These are phyloP conservation scores for Raphanus hybrid DNA, from an alignment of 441 rosid species.

Conservation along the genomic window DNA sequence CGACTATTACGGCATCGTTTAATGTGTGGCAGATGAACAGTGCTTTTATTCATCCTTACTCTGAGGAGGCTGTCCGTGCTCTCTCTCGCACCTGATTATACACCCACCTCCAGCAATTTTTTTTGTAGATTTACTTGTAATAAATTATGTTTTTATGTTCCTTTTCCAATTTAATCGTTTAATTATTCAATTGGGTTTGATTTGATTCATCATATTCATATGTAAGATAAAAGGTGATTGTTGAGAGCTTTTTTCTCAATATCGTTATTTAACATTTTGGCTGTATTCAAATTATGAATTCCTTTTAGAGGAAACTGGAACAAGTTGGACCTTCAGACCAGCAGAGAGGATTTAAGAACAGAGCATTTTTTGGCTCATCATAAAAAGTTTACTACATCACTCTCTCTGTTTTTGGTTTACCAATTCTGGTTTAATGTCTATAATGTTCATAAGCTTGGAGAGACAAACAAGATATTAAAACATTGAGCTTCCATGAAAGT, in stretches of 20 bases:
- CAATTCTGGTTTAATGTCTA: conserved; percentile 1
- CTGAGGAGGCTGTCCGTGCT: conserved; percentile 28
- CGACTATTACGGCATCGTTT: conserved; percentile 61
- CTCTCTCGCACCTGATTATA: conserved; percentile 32
- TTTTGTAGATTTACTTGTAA: conserved; percentile 15
- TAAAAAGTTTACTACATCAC: conserved; percentile 6
- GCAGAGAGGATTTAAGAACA: neutral
- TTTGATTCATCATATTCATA: conserved; percentile 10
- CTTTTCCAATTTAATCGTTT: conserved; percentile 15
- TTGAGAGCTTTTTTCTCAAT: neutral
- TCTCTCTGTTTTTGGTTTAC: conserved; percentile 14
- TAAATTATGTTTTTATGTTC: neutral
- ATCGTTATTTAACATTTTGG: conserved; percentile 12
- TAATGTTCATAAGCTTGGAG: conserved; percentile 3
- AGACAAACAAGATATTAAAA: neutral
- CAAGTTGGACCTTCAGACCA: neutral
- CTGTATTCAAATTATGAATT: neutral
- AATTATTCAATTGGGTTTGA: conserved; percentile 9
- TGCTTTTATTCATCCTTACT: conserved; percentile 70
- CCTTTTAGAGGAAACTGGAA: neutral
- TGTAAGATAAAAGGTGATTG: conserved; percentile 6
- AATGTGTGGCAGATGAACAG: conserved; percentile 89
- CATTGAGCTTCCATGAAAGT: conserved; percentile 11
- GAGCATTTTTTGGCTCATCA: conserved; percentile 10
- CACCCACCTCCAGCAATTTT: neutral